Evolutionary conservation across 2,329 filamentous ascomycete species (phyloP).

Genomic region (Aureobasidium sp.): DNA sequence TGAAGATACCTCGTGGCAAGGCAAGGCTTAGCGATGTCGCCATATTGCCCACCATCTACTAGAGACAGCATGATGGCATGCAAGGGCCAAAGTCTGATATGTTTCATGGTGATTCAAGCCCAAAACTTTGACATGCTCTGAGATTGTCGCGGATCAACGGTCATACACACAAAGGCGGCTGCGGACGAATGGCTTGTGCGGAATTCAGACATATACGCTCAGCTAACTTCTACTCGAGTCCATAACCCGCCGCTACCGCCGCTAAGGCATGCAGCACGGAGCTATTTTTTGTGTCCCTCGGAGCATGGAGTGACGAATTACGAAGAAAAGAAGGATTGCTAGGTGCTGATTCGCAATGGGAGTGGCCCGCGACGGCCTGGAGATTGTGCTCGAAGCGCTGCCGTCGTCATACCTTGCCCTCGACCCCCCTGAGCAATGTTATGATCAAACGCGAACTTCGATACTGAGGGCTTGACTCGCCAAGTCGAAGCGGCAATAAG

Average conservation of each 20-base stretch:
- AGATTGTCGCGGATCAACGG: neutral
- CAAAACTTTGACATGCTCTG: constrained; percentile 9
- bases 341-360: neutral
- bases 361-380: neutral
- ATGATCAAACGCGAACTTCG: constrained; percentile 1
- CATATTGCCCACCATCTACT: constrained; percentile 4
- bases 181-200: neutral
- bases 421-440: neutral
- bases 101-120: constrained; percentile 7
- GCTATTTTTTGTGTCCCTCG: neutral
- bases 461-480: constrained; percentile 2
- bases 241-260: neutral
- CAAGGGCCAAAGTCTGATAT: neutral
- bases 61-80: constrained; percentile 10
- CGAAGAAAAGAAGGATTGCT: neutral
- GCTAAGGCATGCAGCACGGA: neutral
- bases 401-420: constrained; percentile 9
- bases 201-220: neutral
- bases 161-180: neutral
- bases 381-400: neutral
- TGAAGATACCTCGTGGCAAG: neutral
- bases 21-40: constrained; percentile 6
- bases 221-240: neutral
- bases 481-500: constrained; percentile 3
- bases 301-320: neutral